Conservation (phyloP, 2,329 filamentous ascomycete genomes). For the Paecilomyces dactylethromorphus region DNA sequence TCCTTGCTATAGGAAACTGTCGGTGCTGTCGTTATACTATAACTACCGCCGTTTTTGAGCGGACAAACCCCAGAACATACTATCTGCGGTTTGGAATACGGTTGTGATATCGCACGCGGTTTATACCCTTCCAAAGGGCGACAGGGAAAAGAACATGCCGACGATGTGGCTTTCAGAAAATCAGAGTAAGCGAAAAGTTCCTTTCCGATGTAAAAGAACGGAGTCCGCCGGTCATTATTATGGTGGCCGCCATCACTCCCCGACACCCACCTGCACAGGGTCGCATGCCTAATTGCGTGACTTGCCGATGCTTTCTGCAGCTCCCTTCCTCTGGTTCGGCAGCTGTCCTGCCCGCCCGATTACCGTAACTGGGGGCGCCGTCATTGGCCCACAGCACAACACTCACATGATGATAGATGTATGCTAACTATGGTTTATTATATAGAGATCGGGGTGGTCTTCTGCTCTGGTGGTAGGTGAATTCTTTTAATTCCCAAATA, state of each 20-base stretch:
- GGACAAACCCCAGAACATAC: not conserved
- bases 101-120: not conserved
- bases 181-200: slow-evolving; percentile 63
- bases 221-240: not conserved
- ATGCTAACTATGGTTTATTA: slow-evolving; percentile 13
- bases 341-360: not conserved
- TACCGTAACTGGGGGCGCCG: not conserved
- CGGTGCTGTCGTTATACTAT: not conserved
- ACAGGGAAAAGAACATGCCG: slow-evolving; percentile 52
- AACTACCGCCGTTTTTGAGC: not conserved
- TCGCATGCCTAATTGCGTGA: not conserved
- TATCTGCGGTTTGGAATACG: not conserved
- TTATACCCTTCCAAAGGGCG: not conserved
- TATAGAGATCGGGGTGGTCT: slow-evolving; percentile 89
- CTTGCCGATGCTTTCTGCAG: not conserved
- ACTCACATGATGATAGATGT: slow-evolving; percentile 2
- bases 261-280: not conserved
- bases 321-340: not conserved
- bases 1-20: not conserved
- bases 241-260: not conserved
- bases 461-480: slow-evolving; percentile 90
- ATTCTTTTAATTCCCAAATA: not conserved
- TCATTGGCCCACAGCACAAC: not conserved
- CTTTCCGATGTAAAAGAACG: not conserved
- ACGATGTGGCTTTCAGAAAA: slow-evolving; percentile 95